Evolutionary conservation across 75 land plant genomes (phyloP).

Genomic region (Pinus albicaulis): DNA sequence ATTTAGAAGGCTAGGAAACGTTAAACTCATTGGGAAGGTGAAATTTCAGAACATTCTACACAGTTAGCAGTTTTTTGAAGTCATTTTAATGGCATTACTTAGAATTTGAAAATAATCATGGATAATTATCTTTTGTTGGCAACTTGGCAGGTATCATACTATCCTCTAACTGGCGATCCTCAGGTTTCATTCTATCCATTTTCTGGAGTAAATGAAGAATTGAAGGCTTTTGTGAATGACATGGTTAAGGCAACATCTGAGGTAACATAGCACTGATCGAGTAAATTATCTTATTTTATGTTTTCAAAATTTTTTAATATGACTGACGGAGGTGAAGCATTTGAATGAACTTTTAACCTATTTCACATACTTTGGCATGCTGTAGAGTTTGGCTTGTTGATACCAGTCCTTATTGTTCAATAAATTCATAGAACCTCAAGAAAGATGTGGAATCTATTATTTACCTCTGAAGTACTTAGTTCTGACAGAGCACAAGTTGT

Average conservation of each 20-base stretch:
- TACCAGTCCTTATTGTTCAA: background rate
- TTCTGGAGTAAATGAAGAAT: constrained; percentile 84
- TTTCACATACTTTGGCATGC: background rate
- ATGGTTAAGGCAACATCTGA: constrained; percentile 40
- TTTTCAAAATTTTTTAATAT: background rate
- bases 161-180: constrained; percentile 43
- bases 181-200: constrained; percentile 60
- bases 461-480: background rate
- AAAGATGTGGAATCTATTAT: background rate
- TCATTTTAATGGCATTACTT: background rate
- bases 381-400: background rate
- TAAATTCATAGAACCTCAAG: background rate
- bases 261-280: constrained; percentile 38
- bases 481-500: background rate
- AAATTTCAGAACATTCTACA: background rate
- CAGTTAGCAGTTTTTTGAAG: background rate
- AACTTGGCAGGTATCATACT: constrained; percentile 36
- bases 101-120: background rate
- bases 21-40: background rate
- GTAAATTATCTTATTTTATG: background rate
- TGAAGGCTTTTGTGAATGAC: constrained; percentile 70
- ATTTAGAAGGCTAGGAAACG: background rate
- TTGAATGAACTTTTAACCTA: background rate
- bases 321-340: background rate
- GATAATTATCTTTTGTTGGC: constrained; percentile 12